Conservation (phyloP, 768 basidiomycete genomes). For the Artomyces pyxidatus region DNA sequence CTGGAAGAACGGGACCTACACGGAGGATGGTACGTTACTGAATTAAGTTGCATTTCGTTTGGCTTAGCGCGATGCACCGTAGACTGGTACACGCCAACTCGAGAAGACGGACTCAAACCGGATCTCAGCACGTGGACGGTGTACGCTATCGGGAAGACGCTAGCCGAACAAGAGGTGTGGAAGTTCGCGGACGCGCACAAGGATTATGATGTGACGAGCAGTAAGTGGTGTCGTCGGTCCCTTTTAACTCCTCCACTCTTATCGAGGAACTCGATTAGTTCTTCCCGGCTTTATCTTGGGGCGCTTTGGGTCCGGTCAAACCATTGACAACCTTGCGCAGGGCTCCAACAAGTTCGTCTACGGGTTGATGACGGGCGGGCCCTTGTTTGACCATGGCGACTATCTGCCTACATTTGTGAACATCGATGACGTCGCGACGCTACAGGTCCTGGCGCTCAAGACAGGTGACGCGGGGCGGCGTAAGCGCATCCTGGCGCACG, state of each 20-base stretch:
- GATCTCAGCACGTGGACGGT: background rate
- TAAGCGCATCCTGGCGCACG: background rate
- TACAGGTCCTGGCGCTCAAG: background rate
- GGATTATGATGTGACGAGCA: conserved; percentile 1
- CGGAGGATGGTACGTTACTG: conserved; percentile 2
- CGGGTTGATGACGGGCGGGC: background rate
- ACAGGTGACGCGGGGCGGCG: background rate
- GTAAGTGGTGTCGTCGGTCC: background rate
- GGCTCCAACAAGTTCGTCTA: background rate
- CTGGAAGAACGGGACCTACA: background rate
- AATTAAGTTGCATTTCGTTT: too few relatives aligned
- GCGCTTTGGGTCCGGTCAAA: background rate
- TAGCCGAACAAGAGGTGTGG: background rate
- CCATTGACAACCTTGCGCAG: background rate
- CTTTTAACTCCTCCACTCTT: background rate
- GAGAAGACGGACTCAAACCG: background rate
- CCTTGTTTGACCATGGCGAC: background rate
- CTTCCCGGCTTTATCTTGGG: background rate
- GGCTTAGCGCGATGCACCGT: background rate
- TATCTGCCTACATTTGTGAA: background rate
- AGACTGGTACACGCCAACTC: background rate
- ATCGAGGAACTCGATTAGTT: background rate
- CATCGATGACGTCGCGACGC: background rate
- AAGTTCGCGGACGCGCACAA: background rate
- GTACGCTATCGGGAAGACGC: background rate